phyloP scores from a whole-genome alignment of 2,329 filamentous ascomycete genomes.

The Paramyrothecium roridum region DNA sequence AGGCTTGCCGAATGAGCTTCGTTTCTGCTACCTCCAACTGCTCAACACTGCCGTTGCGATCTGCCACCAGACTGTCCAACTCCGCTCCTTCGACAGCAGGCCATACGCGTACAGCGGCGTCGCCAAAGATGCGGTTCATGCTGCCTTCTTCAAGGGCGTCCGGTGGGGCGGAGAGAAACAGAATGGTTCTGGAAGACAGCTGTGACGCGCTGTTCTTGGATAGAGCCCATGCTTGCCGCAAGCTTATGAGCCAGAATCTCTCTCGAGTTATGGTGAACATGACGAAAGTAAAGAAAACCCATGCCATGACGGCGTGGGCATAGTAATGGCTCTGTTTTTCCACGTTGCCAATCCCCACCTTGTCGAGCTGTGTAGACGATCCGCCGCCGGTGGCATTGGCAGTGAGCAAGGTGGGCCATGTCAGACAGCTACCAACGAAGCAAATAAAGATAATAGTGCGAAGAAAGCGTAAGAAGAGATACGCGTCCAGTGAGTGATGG shows the following conservation, averaged over 20 bases:
- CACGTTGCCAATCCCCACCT: neutral
- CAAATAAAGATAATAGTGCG: neutral
- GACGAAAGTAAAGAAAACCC: neutral
- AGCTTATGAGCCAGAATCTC: neutral
- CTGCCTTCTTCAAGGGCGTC: neutral
- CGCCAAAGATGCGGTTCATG: neutral
- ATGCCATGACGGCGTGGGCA: neutral
- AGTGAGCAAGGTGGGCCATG: neutral
- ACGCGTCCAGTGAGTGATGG: neutral
- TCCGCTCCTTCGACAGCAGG: neutral
- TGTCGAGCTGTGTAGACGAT: neutral
- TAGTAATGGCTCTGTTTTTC: neutral
- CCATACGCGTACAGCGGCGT: neutral
- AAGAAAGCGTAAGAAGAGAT: neutral
- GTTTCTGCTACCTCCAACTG: conserved; percentile 1
- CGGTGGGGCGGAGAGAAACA: neutral
- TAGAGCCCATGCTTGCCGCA: conserved; percentile 1
- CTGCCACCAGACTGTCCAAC: neutral
- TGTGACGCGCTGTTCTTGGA: neutral
- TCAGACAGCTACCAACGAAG: neutral
- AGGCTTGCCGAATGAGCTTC: neutral
- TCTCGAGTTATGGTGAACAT: neutral
- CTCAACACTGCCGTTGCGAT: neutral
- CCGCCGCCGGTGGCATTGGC: neutral
- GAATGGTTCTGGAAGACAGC: neutral